These are phyloP conservation scores for Salix suchowensis DNA, from an alignment of 345 rosid species.

Conservation along the genomic window DNA sequence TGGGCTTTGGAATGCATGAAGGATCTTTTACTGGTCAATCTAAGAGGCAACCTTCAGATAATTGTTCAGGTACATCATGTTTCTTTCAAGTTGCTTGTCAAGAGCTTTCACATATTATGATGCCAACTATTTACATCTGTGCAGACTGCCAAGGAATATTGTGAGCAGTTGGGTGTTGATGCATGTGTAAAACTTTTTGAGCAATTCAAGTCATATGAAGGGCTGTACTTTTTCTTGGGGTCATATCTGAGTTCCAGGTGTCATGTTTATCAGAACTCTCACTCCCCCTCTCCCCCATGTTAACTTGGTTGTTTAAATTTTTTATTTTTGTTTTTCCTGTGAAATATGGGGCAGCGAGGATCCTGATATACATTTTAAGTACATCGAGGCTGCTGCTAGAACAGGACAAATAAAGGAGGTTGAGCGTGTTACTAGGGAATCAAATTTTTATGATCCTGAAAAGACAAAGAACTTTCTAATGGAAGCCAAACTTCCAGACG, in stretches of 20 bases:
- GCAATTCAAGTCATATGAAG: slow-evolving; percentile 97
- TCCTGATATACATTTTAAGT: slow-evolving; percentile 96
- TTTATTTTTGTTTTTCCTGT: slow-evolving; percentile 5
- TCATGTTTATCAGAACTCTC: neutral
- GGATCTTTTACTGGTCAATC: slow-evolving; percentile 87
- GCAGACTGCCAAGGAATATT: slow-evolving; percentile 96
- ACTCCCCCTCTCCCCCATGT: neutral
- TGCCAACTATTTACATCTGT: slow-evolving; percentile 7
- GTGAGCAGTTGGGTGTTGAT: slow-evolving; percentile 95
- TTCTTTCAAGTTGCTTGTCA: slow-evolving; percentile 9
- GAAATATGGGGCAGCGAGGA: slow-evolving; percentile 64
- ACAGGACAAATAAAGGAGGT: slow-evolving; percentile 92
- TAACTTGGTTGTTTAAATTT: slow-evolving; percentile 1
- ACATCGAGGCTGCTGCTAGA: slow-evolving; percentile 97
- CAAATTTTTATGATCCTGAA: slow-evolving; percentile 91
- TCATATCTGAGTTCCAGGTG: slow-evolving; percentile 96
- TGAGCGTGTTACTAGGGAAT: slow-evolving; percentile 98
- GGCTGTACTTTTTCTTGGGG: slow-evolving; percentile 94
- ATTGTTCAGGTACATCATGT: slow-evolving; percentile 75
- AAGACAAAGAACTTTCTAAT: slow-evolving; percentile 94
- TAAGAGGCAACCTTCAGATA: slow-evolving; percentile 95
- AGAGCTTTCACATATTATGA: slow-evolving; percentile 1
- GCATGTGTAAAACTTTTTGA: slow-evolving; percentile 91
- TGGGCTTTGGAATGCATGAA: slow-evolving; percentile 99
- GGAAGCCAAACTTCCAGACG: slow-evolving; percentile 99